Evolutionary conservation across 2,329 filamentous ascomycete species (phyloP), one percentile per base, ranked within the genome.

Genomic region (Trichoderma simmonsii): DNA sequence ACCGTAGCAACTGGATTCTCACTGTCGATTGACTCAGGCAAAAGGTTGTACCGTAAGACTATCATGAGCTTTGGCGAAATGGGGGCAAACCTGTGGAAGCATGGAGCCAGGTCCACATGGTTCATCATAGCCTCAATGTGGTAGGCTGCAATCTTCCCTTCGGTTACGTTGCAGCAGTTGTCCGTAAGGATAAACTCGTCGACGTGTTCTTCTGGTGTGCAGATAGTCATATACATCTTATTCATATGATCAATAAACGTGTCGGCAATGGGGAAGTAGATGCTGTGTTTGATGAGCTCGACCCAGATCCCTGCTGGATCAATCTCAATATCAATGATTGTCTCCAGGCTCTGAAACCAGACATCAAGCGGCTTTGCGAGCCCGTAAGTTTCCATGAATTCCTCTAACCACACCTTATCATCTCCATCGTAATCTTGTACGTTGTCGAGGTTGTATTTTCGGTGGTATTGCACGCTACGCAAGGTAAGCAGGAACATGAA

Each of bases 401-500:
- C 60, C 15, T 26, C 36, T 18, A 63, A 43, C 9, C 36, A 34
- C 24, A 6, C 24, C 60, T 48, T 63, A 5, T 63, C 60, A 8
- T 28, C 60, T 8, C 24, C 60, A 1, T 48, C 8, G 28, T 63
- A 63, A 3, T 39, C 36, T n/a, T 21, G 34, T 39, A 59, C 12
- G 21, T n/a, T 39, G 21, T 39, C 30, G 32, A 56, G 21, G 56
- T 70, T 61, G 24, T 48, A 70, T 14, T 30, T 36, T 51, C n/a
- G 66, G 60, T 70, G 28, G 8, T 43, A 30, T 26, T 59, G 32
- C 21, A 26, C 30, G 5, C 66, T 30, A 24, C 56, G 66, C 28
- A 62, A 70, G 15, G 24, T 51, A 15, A 70, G 66, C 36, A 62
- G 28, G 30, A 70, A 70, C 14, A 70, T 43, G 28, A 59, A 70